Conservation (phyloP, 345 rosid species). For the Pseudoturritis turrita region DNA sequence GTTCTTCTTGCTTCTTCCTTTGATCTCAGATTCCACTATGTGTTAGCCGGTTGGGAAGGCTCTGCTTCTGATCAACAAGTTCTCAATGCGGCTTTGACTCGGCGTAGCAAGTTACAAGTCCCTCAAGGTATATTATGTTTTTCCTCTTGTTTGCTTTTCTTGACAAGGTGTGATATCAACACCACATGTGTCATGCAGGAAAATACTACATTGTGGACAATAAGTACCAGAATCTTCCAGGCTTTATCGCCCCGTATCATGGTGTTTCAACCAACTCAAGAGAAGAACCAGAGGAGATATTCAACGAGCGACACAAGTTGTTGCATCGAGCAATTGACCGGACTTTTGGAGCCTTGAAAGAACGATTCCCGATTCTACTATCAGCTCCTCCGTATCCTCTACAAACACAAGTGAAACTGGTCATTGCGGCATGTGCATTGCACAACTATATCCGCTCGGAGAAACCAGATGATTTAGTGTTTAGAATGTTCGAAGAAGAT, state of each 20-base stretch:
- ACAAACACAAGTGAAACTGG: conserved; percentile 81
- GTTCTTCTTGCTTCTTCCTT: conserved; percentile 77
- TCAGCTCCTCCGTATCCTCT: conserved; percentile 91
- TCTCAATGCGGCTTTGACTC: conserved; percentile 69
- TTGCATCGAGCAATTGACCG: conserved; percentile 48
- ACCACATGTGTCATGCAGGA: conserved; percentile 39
- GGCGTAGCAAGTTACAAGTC: conserved; percentile 59
- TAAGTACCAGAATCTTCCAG: conserved; percentile 62
- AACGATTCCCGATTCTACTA: conserved; percentile 75
- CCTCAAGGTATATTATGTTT: conserved; percentile 53
- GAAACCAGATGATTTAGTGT: conserved; percentile 69
- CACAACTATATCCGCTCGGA: conserved; percentile 75
- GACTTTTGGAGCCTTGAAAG: conserved; percentile 64
- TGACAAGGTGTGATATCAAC: neutral
- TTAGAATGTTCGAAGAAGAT: conserved; percentile 48
- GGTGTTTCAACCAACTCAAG: conserved; percentile 38
- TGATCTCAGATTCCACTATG: conserved; percentile 80
- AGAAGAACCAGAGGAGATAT: conserved; percentile 57
- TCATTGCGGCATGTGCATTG: conserved; percentile 74
- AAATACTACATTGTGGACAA: conserved; percentile 75
- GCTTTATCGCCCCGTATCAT: conserved; percentile 68
- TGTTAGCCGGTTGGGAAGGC: conserved; percentile 97
- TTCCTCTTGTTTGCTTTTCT: neutral
- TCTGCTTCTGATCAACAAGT: conserved; percentile 81
- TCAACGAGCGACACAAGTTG: conserved; percentile 69